These are phyloP conservation scores for Tolypocladium album DNA, from an alignment of 2,329 filamentous ascomycete species.

Conservation along the genomic window DNA sequence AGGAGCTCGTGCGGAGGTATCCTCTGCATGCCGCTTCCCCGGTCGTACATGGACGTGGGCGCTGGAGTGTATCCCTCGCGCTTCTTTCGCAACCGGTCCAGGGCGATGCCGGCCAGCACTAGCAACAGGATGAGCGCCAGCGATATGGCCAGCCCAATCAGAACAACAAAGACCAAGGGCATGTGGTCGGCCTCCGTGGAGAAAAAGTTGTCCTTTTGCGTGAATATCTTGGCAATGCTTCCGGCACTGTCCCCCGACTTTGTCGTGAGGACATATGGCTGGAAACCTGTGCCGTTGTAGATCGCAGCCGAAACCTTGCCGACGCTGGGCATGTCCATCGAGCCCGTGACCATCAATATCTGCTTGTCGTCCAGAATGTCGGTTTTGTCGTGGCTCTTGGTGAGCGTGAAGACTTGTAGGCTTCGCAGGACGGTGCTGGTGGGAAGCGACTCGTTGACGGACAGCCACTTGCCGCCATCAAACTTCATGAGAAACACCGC, in stretches of 20 bases:
- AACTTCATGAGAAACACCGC: slow-evolving; percentile 75
- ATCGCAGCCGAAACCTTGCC: slow-evolving; percentile 78
- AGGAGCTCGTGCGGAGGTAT: slow-evolving; percentile 52
- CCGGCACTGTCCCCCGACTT: slow-evolving; percentile 54
- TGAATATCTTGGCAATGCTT: slow-evolving; percentile 72
- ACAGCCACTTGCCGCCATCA: slow-evolving; percentile 60
- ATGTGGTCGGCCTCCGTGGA: slow-evolving; percentile 45
- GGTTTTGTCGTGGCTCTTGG: slow-evolving; percentile 52
- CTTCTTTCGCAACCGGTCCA: slow-evolving; percentile 67
- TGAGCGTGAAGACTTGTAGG: slow-evolving; percentile 70
- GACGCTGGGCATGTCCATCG: slow-evolving; percentile 63
- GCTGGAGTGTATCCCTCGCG: slow-evolving; percentile 74
- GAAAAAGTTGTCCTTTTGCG: slow-evolving; percentile 72
- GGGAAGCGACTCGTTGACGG: slow-evolving; percentile 53
- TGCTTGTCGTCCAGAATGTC: slow-evolving; percentile 56
- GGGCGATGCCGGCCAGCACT: slow-evolving; percentile 61
- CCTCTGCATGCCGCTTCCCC: slow-evolving; percentile 45
- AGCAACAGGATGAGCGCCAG: slow-evolving; percentile 68
- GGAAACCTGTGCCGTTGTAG: slow-evolving; percentile 72
- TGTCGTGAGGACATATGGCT: slow-evolving; percentile 72
- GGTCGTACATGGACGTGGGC: slow-evolving; percentile 54
- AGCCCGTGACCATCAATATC: slow-evolving; percentile 74
- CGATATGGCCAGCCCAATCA: slow-evolving; percentile 71
- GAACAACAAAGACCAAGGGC: slow-evolving; percentile 65
- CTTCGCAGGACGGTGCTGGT: slow-evolving; percentile 60